Conservation (phyloP, 2,329 filamentous ascomycete species). For the Hirsutella thompsonii region DNA sequence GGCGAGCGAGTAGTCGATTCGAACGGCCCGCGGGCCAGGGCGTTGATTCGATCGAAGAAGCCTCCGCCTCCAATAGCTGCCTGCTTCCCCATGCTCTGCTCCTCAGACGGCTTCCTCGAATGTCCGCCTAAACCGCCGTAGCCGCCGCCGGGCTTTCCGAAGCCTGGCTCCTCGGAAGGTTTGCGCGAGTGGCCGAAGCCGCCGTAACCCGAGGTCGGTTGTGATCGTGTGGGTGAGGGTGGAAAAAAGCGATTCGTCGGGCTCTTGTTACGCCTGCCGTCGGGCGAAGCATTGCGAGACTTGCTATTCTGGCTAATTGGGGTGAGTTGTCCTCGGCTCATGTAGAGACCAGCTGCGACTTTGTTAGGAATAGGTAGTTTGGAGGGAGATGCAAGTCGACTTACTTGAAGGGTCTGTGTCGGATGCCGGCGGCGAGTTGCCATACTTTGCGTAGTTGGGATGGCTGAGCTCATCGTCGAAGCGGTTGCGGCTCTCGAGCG, state of each 20-base stretch:
- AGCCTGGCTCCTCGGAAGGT: neutral
- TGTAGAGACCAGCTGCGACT: slow-evolving; percentile 18
- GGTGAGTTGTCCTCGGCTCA: slow-evolving; percentile 45
- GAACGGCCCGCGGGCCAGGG: slow-evolving; percentile 55
- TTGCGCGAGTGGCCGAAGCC: slow-evolving; percentile 20
- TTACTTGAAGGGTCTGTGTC: slow-evolving; percentile 41
- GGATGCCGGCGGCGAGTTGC: slow-evolving; percentile 30
- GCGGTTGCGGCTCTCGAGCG: slow-evolving; percentile 17
- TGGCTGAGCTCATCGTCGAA: slow-evolving; percentile 12
- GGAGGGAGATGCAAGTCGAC: slow-evolving; percentile 7
- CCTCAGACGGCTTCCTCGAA: slow-evolving; percentile 1
- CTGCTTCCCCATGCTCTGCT: slow-evolving; percentile 2
- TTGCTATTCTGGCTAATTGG: slow-evolving; percentile 48
- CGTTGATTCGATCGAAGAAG: slow-evolving; percentile 50
- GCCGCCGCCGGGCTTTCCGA: slow-evolving; percentile 15
- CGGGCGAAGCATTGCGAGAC: slow-evolving; percentile 50
- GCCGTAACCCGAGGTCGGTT: slow-evolving; percentile 35
- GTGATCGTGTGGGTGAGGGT: slow-evolving; percentile 11
- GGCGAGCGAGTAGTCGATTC: slow-evolving; percentile 30
- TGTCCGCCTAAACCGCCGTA: slow-evolving; percentile 34
- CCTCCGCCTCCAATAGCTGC: slow-evolving; percentile 7
- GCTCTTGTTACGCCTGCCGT: slow-evolving; percentile 27
- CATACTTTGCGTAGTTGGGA: slow-evolving; percentile 21
- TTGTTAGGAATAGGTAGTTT: neutral
- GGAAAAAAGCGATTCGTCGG: slow-evolving; percentile 31